Base-by-base conservation (phyloP, 2,329 filamentous ascomycete species). In the Pseudogymnoascus sp. region DNA sequence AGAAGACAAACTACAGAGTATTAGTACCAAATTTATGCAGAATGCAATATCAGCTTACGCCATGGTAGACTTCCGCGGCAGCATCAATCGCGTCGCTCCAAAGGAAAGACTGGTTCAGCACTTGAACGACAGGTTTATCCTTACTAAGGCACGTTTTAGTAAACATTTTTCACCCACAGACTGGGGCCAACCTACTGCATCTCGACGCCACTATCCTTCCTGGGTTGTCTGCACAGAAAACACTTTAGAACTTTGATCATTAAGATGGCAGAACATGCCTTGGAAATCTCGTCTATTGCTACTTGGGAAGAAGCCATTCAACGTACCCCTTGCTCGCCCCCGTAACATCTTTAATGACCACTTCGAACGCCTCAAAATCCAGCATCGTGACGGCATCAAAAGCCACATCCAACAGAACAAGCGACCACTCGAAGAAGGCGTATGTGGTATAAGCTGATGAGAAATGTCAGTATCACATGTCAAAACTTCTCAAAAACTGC, bases 311-410 rank as follows among this genome's bases (percentile, higher is more conserved):
- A 84, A 97, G 92, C 89, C 89, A 89, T 80, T 88, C 86, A 80
- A 99, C 95, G 85, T 99, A 99, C 95, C 93, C 93, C 90, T 93
- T 93, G 82, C 90, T 95, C 73, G 88, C 79, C 67, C 92, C 93
- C 79, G 92, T 93, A 68, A 93, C 83, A 79, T 97, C 93, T 80
- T 86, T 91, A 67, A 99, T 82, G 69, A 92, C 83, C 71, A 99
- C 79, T 75, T 97, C 93, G 73, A 97, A 90, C 62, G 88, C 86
- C 66, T 87, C 83, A 79, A 97, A 99, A 79, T 99, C 95, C 71
- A 96, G 80, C 63, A 91, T 88, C 9, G 95, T 97, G 64, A 97
- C 89, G 61, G 95, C 91, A 78, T 99, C 95, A 77, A 99, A 99
- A 31, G 85, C 93, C 63, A 99, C 92, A 75, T 99, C 95, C 74